Conservation (phyloP, 495 filamentous ascomycete genomes). For the Penicillium soppii region DNA sequence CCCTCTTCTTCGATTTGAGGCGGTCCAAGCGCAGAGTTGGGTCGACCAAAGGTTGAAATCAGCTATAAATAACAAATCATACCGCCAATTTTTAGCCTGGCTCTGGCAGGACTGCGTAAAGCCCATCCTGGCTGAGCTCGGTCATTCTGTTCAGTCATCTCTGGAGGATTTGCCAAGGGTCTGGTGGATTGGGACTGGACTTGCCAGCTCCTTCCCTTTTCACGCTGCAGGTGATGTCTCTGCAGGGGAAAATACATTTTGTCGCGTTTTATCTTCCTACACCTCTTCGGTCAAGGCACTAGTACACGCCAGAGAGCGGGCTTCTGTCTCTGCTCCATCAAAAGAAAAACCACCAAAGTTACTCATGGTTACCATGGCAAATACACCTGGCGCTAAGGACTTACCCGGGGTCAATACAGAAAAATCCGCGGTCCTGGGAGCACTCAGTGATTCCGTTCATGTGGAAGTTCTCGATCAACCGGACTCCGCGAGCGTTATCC, state of each 20-base stretch:
- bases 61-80: slow-evolving; percentile 10
- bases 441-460: neutral
- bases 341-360: neutral
- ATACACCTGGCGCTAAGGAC: slow-evolving; percentile 12
- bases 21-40: neutral
- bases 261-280: slow-evolving; percentile 29
- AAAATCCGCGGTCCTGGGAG: neutral
- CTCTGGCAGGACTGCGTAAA: slow-evolving; percentile 12
- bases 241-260: slow-evolving; percentile 5
- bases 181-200: slow-evolving; percentile 26
- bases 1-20: neutral
- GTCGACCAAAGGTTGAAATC: slow-evolving; percentile 1
- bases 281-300: slow-evolving; percentile 28
- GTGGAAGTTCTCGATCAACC: slow-evolving; percentile 1
- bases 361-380: slow-evolving; percentile 17
- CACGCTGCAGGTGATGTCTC: slow-evolving; percentile 17
- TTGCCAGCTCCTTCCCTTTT: slow-evolving; percentile 18
- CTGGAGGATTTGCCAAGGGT: slow-evolving; percentile 6
- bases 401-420: neutral
- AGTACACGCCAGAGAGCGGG: slow-evolving; percentile 3
- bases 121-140: slow-evolving; percentile 11
- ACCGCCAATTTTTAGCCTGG: slow-evolving; percentile 15
- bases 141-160: neutral
- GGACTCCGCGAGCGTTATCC: slow-evolving; percentile 12
- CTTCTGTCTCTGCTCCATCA: neutral